These are phyloP conservation scores for Kazachstania kunashirensis DNA, from an alignment of 805 yeast genomes.

Conservation along the genomic window DNA sequence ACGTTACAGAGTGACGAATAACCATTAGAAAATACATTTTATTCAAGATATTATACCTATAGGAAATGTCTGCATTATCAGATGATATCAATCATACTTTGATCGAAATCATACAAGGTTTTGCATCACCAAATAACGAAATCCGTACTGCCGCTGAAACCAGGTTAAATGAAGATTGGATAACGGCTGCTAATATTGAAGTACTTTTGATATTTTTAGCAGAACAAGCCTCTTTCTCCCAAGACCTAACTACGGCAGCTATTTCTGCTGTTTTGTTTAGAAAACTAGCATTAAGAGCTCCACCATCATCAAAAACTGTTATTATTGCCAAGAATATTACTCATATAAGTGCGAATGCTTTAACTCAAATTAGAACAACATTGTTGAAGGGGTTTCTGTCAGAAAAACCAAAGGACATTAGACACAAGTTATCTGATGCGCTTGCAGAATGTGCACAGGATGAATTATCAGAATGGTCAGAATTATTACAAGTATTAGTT, in stretches of 20 bases:
- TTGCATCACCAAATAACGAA: conserved; percentile 70
- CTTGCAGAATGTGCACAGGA: conserved; percentile 84
- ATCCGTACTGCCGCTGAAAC: conserved; percentile 73
- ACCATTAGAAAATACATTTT: too few relatives aligned
- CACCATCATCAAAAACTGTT: conserved; percentile 45
- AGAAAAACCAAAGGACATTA: conserved; percentile 61
- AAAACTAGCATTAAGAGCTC: conserved; percentile 72
- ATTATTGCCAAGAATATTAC: conserved; percentile 76
- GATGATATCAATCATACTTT: conserved; percentile 50
- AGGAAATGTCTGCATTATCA: conserved; percentile 44
- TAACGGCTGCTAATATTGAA: conserved; percentile 54
- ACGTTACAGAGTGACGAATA: too few relatives aligned
- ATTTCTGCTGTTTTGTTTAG: conserved; percentile 85
- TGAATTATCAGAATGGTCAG: conserved; percentile 61
- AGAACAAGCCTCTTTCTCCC: conserved; percentile 60
- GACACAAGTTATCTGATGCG: conserved; percentile 91
- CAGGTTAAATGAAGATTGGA: conserved; percentile 67
- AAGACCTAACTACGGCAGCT: conserved; percentile 50
- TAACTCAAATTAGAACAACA: conserved; percentile 50
- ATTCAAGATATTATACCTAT: too few relatives aligned
- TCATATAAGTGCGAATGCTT: conserved; percentile 47
- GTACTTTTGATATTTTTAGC: conserved; percentile 68
- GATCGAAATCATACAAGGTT: conserved; percentile 47
- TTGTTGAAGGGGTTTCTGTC: conserved; percentile 66
- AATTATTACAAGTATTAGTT: conserved; percentile 63